phyloP scores from a whole-genome alignment of 225 moss, liverwort and hornwort species.

The Neckera pumila region DNA sequence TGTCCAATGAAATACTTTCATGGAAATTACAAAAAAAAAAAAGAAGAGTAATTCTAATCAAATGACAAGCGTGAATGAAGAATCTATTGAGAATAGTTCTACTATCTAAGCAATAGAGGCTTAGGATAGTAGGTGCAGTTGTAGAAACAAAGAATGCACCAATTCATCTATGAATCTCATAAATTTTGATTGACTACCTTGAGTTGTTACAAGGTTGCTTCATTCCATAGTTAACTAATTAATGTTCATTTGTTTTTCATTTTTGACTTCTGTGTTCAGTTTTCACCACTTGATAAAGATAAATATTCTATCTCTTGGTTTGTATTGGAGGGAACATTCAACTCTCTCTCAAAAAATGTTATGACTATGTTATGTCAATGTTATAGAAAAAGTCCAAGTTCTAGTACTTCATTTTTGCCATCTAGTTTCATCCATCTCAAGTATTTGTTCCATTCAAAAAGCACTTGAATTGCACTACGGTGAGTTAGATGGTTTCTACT shows the following conservation, averaged over 20 bases:
- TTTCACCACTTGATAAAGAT: background rate
- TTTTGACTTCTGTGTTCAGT: background rate
- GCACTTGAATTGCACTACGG: background rate
- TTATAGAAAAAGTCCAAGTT: background rate
- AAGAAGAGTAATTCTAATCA: no score
- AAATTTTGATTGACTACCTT: background rate
- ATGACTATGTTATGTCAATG: no score
- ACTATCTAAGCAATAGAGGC: background rate
- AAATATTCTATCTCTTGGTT: background rate
- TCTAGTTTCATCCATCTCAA: background rate
- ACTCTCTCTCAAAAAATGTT: background rate
- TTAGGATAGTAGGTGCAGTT: accelerated
- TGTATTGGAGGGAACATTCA: background rate
- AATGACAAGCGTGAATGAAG: background rate
- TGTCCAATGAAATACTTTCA: no score
- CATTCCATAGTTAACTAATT: background rate
- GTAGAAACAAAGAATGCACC: background rate
- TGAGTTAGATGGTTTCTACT: background rate
- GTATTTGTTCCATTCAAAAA: background rate
- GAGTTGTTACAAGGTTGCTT: accelerated
- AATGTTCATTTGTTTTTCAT: background rate
- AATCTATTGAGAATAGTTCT: accelerated
- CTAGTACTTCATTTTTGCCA: background rate
- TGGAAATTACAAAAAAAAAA: no score
- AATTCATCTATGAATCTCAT: background rate